These are phyloP conservation scores for Heterobasidion parviporum DNA, from an alignment of 1,284 basidiomycete species.

Conservation along the genomic window DNA sequence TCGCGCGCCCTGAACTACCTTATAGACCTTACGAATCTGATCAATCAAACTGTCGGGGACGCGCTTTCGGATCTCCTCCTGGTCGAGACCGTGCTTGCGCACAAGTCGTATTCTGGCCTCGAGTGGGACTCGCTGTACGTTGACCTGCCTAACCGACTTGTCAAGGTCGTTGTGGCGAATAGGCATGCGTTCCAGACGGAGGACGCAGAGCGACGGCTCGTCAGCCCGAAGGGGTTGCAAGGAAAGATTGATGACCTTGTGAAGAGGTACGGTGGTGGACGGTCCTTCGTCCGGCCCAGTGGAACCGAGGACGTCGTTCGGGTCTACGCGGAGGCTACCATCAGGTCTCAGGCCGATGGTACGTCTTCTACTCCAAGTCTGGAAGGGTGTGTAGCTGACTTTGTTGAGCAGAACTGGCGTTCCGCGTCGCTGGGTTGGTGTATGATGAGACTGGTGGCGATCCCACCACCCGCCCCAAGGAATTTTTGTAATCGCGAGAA, in stretches of 20 bases:
- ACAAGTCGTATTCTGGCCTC: slow-evolving; percentile 75
- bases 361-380: slow-evolving; percentile 20
- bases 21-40: slow-evolving; percentile 71
- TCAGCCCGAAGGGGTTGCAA: slow-evolving; percentile 78
- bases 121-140: slow-evolving; percentile 95
- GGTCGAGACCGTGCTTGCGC: slow-evolving; percentile 87
- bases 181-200: slow-evolving; percentile 83
- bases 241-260: slow-evolving; percentile 83
- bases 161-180: slow-evolving; percentile 89
- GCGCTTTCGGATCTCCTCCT: slow-evolving; percentile 95
- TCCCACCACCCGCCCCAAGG: slow-evolving; percentile 54
- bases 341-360: slow-evolving; percentile 78
- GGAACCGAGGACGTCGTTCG: slow-evolving; percentile 98
- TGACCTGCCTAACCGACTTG: slow-evolving; percentile 93
- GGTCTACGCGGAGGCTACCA: slow-evolving; percentile 91
- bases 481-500: slow-evolving; percentile 32
- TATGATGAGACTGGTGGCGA: slow-evolving; percentile 76
- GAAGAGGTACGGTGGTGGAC: slow-evolving; percentile 73
- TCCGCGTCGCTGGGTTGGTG: slow-evolving; percentile 75
- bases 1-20: slow-evolving; percentile 75
- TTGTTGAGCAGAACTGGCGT: slow-evolving; percentile 58
- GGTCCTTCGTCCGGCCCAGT: slow-evolving; percentile 93
- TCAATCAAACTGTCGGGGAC: slow-evolving; percentile 99
- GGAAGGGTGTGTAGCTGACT: not conserved
- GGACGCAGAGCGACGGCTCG: slow-evolving; percentile 89